phyloP scores from a whole-genome alignment of 305 asterid genomes.

The Plantago rigida region DNA sequence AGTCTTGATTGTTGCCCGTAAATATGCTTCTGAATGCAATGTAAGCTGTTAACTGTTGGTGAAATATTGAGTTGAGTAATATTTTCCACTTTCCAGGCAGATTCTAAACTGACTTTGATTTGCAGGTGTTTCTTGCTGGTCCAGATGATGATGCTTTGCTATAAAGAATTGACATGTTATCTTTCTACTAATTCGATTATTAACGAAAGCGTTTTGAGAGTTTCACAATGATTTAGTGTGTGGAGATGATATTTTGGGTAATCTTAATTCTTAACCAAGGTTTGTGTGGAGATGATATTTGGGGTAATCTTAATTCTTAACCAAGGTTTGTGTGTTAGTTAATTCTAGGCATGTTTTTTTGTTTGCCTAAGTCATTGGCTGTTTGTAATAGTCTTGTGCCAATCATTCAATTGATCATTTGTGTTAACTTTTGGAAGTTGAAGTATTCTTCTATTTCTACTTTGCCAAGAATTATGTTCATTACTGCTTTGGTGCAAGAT shows the following conservation, averaged over 20 bases:
- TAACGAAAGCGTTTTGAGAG: slow-evolving; percentile 14
- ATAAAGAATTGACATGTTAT: slow-evolving; percentile 38
- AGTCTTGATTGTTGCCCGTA: slow-evolving; percentile 62
- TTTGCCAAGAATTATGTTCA: too few species aligned
- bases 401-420: slow-evolving; percentile 35
- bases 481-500: too few species aligned
- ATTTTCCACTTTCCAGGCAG: not conserved
- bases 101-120: slow-evolving; percentile 14
- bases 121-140: slow-evolving; percentile 85
- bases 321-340: slow-evolving; percentile 33
- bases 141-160: slow-evolving; percentile 87
- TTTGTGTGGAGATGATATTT: slow-evolving; percentile 30
- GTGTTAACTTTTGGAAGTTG: slow-evolving; percentile 23
- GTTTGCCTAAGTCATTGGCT: slow-evolving; percentile 52
- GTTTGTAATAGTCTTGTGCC: slow-evolving; percentile 44
- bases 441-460: not conserved
- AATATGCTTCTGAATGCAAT: slow-evolving; percentile 74
- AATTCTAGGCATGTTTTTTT: slow-evolving; percentile 57
- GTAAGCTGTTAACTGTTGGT: slow-evolving; percentile 39
- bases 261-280: slow-evolving; percentile 14
- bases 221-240: slow-evolving; percentile 27
- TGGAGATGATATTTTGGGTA: slow-evolving; percentile 28
- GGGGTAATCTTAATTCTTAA: not conserved
- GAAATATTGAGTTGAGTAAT: not conserved
- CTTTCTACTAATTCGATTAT: slow-evolving; percentile 32